These are phyloP conservation scores for Podila epicladia DNA, from an alignment of 192 early-diverging fungal species.

Conservation along the genomic window DNA sequence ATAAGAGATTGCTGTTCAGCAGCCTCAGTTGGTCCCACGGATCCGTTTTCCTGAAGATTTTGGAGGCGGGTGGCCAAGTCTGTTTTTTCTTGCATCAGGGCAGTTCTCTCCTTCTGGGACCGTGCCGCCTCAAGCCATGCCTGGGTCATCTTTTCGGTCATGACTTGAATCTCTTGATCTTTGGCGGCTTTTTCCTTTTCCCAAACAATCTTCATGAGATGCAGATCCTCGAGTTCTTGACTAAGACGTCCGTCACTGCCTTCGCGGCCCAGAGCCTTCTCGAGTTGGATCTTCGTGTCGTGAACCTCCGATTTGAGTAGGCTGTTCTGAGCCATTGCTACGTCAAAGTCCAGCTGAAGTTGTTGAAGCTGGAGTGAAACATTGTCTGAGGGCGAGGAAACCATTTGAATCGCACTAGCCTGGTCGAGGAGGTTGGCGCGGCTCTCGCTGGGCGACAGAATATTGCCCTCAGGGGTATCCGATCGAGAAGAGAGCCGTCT, in stretches of 20 bases:
- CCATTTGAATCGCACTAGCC: slow-evolving; percentile 31
- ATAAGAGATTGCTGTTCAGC: slow-evolving; percentile 30
- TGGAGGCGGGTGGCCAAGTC: slow-evolving; percentile 32
- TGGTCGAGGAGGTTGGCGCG: slow-evolving; percentile 34
- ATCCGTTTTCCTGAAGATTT: slow-evolving; percentile 27
- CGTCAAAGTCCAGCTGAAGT: slow-evolving; percentile 69
- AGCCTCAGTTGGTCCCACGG: not conserved
- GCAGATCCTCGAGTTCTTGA: slow-evolving; percentile 48
- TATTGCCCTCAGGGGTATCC: slow-evolving; percentile 23
- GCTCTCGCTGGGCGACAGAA: slow-evolving; percentile 33
- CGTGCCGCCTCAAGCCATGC: slow-evolving; percentile 50
- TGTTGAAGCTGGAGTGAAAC: slow-evolving; percentile 60
- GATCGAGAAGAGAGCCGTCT: slow-evolving; percentile 39
- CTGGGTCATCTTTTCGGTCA: slow-evolving; percentile 49
- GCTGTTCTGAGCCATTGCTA: slow-evolving; percentile 77
- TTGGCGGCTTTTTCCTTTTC: slow-evolving; percentile 50
- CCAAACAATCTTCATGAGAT: slow-evolving; percentile 31
- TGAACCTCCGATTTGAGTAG: slow-evolving; percentile 71
- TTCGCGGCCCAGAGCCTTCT: slow-evolving; percentile 44
- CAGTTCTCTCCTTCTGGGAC: slow-evolving; percentile 40
- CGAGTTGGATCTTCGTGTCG: slow-evolving; percentile 65
- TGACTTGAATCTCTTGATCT: slow-evolving; percentile 48
- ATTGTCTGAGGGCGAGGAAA: slow-evolving; percentile 7
- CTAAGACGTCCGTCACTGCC: slow-evolving; percentile 15
- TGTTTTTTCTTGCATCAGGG: slow-evolving; percentile 36